These are phyloP conservation scores for Syzygium aromaticum DNA, from an alignment of 345 rosid species.

Conservation along the genomic window DNA sequence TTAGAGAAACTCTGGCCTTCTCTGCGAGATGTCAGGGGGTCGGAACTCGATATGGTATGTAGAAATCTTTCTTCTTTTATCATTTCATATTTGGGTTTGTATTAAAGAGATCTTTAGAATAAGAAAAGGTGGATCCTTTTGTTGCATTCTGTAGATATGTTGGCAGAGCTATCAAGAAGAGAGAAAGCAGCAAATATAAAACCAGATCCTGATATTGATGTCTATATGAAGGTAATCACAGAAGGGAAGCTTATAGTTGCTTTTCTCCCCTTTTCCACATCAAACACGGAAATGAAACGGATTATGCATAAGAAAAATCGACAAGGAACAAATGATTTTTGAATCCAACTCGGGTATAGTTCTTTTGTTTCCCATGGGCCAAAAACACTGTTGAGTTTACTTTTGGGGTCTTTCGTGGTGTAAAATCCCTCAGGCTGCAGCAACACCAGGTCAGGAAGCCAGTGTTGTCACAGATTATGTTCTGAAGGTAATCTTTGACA, in stretches of 20 bases:
- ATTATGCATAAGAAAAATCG: neutral
- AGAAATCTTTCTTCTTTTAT: neutral
- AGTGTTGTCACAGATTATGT: slow-evolving; percentile 44
- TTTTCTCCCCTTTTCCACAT: neutral
- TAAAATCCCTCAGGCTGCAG: slow-evolving; percentile 27
- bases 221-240: slow-evolving; percentile 34
- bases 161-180: slow-evolving; percentile 37
- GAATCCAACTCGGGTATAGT: neutral
- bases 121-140: neutral
- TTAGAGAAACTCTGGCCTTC: slow-evolving; percentile 80
- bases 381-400: neutral
- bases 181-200: slow-evolving; percentile 36
- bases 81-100: neutral
- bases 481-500: slow-evolving; percentile 29
- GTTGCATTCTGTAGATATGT: slow-evolving; percentile 17
- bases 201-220: slow-evolving; percentile 29
- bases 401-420: neutral
- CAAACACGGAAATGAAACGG: neutral
- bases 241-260: neutral
- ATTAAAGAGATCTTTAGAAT: neutral
- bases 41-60: slow-evolving; percentile 44
- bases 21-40: slow-evolving; percentile 84
- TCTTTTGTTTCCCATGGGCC: neutral
- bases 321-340: neutral
- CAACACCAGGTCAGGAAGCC: slow-evolving; percentile 36